Evolutionary conservation across 257 asterid genomes (phyloP).

Genomic region (Cynanchum wilfordii): DNA sequence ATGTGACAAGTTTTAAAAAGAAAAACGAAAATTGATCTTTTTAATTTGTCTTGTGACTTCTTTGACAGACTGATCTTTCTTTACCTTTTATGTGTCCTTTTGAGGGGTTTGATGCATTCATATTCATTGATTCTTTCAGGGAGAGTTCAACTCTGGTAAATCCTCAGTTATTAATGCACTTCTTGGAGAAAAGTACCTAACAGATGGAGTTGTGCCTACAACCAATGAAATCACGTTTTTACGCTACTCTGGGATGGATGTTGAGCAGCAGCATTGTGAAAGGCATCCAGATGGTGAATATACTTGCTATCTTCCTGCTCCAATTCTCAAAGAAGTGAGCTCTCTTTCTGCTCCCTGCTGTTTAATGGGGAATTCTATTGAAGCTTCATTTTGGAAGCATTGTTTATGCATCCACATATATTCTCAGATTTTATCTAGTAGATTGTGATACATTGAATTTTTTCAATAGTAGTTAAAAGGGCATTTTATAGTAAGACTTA

Average conservation of each 20-base stretch:
- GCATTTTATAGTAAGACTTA: background rate
- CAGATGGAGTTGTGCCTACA: slow-evolving; percentile 95
- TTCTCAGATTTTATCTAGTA: background rate
- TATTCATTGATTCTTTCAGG: slow-evolving; percentile 47
- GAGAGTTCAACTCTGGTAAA: slow-evolving; percentile 98
- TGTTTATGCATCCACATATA: background rate
- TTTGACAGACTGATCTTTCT: background rate
- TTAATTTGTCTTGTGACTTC: background rate
- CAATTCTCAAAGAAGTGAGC: slow-evolving; percentile 88
- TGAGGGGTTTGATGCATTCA: background rate
- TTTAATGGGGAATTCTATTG: background rate
- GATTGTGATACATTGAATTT: background rate
- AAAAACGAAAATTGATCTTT: background rate
- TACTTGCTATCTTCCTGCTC: slow-evolving; percentile 88
- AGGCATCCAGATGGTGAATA: slow-evolving; percentile 97
- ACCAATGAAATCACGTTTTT: slow-evolving; percentile 95
- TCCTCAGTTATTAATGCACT: slow-evolving; percentile 95
- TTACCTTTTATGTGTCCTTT: background rate
- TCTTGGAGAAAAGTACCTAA: slow-evolving; percentile 80
- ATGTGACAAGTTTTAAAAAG: background rate
- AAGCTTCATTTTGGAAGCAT: background rate
- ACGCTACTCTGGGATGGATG: slow-evolving; percentile 63
- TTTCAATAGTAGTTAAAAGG: background rate
- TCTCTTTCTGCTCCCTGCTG: background rate
- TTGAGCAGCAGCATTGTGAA: slow-evolving; percentile 63